Percentiles rank a stretch among this genome's conserved stretches.
Evolutionary conservation across 2,329 filamentous ascomycete species (phyloP).

Genomic region (Cladosporium austrohemisphaericum): DNA sequence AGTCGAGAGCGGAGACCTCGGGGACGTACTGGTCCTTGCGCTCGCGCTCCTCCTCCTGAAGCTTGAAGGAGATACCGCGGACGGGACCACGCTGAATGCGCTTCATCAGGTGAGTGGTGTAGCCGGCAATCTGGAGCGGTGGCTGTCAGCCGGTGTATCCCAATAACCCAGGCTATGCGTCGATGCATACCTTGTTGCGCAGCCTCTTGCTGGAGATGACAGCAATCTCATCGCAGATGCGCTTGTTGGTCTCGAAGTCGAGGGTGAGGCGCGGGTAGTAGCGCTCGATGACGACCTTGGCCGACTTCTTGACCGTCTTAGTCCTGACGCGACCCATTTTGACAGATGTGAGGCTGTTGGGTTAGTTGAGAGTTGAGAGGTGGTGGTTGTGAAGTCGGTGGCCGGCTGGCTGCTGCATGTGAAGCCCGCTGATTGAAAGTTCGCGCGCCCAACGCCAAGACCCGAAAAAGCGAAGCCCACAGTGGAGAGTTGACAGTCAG

Average conservation of each 20-base stretch:
- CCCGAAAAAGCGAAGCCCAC: too few relatives aligned
- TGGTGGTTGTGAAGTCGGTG: conserved; percentile 13
- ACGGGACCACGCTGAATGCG: conserved; percentile 99
- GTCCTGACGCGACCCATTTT: conserved; percentile 57
- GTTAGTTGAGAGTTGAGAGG: conserved; percentile 6
- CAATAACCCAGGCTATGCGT: not conserved
- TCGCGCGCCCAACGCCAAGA: not conserved
- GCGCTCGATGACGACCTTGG: conserved; percentile 99
- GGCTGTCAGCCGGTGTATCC: conserved; percentile 2
- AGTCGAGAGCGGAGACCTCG: conserved; percentile 97
- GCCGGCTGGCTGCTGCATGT: not conserved
- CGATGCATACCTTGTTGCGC: conserved; percentile 81
- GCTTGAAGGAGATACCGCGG: conserved; percentile 99
- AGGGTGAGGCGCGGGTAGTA: conserved; percentile 94
- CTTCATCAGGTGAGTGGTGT: conserved; percentile 97
- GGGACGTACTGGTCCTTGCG: conserved; percentile 99
- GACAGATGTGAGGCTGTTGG: conserved; percentile 29
- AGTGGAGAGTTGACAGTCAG: too few relatives aligned
- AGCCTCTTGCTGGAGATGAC: conserved; percentile 99
- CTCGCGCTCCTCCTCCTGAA: conserved; percentile 99
- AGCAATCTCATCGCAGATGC: conserved; percentile 99
- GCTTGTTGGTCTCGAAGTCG: conserved; percentile 99
- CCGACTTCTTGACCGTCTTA: conserved; percentile 74
- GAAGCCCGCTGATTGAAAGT: not conserved
- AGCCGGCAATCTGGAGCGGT: conserved; percentile 75